Evolutionary conservation across 345 rosid genomes (phyloP).

Genomic region (Turritis glabra): DNA sequence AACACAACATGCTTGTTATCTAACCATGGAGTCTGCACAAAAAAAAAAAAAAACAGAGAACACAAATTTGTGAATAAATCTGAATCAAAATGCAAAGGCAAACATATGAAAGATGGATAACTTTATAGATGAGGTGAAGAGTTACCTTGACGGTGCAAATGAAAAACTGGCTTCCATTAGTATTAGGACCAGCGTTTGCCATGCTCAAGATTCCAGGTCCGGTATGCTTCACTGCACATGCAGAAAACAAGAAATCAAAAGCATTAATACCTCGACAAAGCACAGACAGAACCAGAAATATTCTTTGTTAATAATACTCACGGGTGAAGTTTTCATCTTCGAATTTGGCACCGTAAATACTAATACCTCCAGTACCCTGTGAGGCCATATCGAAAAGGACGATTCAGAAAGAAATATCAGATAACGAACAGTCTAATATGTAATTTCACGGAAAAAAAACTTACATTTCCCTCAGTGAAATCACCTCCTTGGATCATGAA

Average conservation of each 20-base stretch:
- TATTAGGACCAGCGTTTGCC: slow-evolving; percentile 95
- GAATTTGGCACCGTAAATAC: slow-evolving; percentile 79
- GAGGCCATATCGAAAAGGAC: slow-evolving; percentile 21
- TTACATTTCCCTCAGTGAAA: slow-evolving; percentile 78
- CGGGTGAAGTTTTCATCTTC: slow-evolving; percentile 79
- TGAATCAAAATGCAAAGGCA: background rate
- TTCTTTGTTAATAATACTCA: slow-evolving; percentile 38
- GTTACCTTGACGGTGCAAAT: slow-evolving; percentile 82
- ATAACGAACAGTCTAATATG: background rate
- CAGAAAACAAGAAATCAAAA: background rate
- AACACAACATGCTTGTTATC: slow-evolving; percentile 92
- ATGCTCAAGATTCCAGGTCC: slow-evolving; percentile 91
- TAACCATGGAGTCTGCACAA: slow-evolving; percentile 64
- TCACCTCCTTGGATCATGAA: slow-evolving; percentile 99
- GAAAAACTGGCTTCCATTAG: slow-evolving; percentile 95
- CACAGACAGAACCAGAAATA: background rate
- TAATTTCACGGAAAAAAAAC: background rate
- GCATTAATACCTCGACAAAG: background rate
- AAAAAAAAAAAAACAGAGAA: background rate
- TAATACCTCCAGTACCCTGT: slow-evolving; percentile 92
- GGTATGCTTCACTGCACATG: slow-evolving; percentile 73
- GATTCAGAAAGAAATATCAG: background rate
- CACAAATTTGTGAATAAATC: background rate
- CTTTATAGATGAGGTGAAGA: background rate
- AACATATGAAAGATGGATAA: background rate